Percentiles rank a stretch among this genome's conserved stretches.
Conservation (phyloP, 106 monocot species). For the Amphibolis antarctica region DNA sequence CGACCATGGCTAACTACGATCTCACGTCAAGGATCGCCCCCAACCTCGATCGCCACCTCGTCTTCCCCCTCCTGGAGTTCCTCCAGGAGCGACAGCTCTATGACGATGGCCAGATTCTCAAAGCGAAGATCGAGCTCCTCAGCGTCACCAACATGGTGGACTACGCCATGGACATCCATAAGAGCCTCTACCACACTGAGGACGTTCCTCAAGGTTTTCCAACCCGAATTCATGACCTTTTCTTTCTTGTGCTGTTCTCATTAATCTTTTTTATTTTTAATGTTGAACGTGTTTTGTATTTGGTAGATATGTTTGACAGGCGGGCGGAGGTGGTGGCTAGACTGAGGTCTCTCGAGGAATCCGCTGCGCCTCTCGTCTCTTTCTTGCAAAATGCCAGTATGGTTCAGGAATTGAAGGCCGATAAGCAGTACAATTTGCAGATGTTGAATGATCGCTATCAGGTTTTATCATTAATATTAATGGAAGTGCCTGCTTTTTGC, state of each 20-base stretch:
- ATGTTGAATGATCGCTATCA: conserved; percentile 83
- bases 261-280: not conserved
- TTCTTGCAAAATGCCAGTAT: conserved; percentile 63
- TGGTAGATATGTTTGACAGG: conserved; percentile 69
- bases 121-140: conserved; percentile 79
- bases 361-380: conserved; percentile 61
- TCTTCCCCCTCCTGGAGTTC: conserved; percentile 86
- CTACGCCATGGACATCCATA: conserved; percentile 96
- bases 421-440: conserved; percentile 82
- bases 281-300: not conserved
- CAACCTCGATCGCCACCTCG: conserved; percentile 76
- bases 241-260: not conserved
- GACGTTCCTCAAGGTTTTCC: conserved; percentile 68
- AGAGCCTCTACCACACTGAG: conserved; percentile 71
- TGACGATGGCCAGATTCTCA: conserved; percentile 70
- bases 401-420: conserved; percentile 72
- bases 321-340: conserved; percentile 64
- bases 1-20: conserved; percentile 54
- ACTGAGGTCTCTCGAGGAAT: conserved; percentile 68
- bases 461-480: conserved; percentile 11
- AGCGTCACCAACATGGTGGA: conserved; percentile 93
- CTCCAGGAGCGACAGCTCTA: conserved; percentile 80
- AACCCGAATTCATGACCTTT: not conserved
- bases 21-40: conserved; percentile 65
- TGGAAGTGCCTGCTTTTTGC: too few species aligned